These are phyloP conservation scores for Spirogloea muscicola DNA, from an alignment of 139 green algal genomes.

Conservation along the genomic window DNA sequence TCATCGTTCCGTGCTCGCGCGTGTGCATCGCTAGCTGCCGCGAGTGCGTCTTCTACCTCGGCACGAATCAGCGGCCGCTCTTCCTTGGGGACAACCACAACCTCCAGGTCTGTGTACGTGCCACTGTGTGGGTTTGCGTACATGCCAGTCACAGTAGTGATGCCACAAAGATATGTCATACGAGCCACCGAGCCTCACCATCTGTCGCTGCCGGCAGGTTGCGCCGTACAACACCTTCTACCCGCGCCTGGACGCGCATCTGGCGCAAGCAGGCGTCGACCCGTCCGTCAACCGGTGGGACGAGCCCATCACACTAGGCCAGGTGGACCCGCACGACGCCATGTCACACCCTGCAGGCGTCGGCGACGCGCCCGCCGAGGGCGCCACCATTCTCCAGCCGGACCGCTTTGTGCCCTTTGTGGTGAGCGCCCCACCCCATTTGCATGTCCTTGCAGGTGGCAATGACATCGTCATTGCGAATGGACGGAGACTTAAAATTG, in stretches of 20 bases:
- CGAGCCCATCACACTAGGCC: background rate
- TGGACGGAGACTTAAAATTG: no score
- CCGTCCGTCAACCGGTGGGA: slow-evolving; percentile 32
- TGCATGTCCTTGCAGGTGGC: no score
- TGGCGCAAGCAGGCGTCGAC: slow-evolving; percentile 6
- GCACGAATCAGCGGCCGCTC: slow-evolving; percentile 1
- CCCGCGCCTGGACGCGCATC: slow-evolving; percentile 10
- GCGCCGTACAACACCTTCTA: slow-evolving; percentile 46
- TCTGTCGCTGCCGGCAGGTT: slow-evolving; percentile 1
- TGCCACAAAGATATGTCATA: no score
- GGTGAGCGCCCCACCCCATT: slow-evolving; percentile 4
- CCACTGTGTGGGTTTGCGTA: no score
- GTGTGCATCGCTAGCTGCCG: slow-evolving; percentile 20
- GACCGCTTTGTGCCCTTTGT: slow-evolving; percentile 36
- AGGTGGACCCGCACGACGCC: background rate
- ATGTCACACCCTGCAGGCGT: background rate
- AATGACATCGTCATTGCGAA: no score
- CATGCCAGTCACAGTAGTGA: no score
- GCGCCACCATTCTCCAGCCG: background rate
- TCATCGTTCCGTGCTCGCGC: slow-evolving; percentile 1
- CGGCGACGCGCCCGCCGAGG: background rate
- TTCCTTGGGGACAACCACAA: slow-evolving; percentile 39
- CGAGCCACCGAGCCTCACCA: no score
- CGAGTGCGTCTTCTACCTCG: slow-evolving; percentile 35
- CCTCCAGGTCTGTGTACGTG: slow-evolving; percentile 1